A percentile compares a stretch with the other conserved stretches of the same genome.
phyloP scores from a whole-genome alignment of 352 stramenopile genomes.

The Phytophthora pistaciae region DNA sequence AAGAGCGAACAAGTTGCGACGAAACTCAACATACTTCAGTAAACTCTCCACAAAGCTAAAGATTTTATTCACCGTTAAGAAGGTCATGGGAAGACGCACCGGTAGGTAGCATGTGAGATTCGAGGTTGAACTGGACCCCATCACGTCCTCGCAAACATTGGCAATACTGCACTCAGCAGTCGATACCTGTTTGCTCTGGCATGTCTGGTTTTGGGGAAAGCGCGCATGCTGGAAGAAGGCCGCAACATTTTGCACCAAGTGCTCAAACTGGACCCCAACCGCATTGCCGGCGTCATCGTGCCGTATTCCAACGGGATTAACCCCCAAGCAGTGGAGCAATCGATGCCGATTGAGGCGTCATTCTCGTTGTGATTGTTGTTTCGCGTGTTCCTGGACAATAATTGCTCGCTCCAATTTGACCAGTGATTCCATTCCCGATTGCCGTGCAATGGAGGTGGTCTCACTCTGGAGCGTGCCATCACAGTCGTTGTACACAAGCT shows the following conservation, averaged over 20 bases:
- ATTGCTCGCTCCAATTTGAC: conserved; percentile 27
- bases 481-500: conserved; percentile 23
- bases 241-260: conserved; percentile 17
- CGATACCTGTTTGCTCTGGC: conserved; percentile 43
- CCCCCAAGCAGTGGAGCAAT: conserved; percentile 33
- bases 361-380: conserved; percentile 46
- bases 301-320: conserved; percentile 31
- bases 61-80: too few relatives aligned
- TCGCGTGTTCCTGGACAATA: conserved; percentile 41
- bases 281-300: conserved; percentile 38
- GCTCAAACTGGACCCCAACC: conserved; percentile 27
- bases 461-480: background rate
- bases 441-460: conserved; percentile 11
- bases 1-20: too few relatives aligned
- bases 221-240: conserved; percentile 47
- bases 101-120: too few relatives aligned
- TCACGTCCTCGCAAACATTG: too few relatives aligned
- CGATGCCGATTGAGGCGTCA: conserved; percentile 45
- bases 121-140: too few relatives aligned
- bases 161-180: conserved; percentile 1
- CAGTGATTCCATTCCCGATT: conserved; percentile 10
- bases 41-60: too few relatives aligned
- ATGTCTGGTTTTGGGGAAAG: conserved; percentile 46
- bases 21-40: too few relatives aligned
- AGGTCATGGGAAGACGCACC: too few relatives aligned